phyloP scores from a whole-genome alignment of 306 rosid species.

The Quercus variabilis region DNA sequence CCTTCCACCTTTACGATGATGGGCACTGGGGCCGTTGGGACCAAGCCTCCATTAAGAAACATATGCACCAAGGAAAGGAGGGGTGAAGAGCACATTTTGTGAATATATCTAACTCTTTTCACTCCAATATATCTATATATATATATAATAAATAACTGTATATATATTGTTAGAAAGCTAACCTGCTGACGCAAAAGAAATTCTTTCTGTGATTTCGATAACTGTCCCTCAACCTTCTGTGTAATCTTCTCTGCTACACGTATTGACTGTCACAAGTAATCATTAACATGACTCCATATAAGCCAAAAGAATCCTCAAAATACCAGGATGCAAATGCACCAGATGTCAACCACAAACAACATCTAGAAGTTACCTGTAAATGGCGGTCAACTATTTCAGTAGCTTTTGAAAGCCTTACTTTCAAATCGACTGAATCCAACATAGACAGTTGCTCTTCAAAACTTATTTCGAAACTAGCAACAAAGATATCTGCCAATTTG shows the following conservation, averaged over 20 bases:
- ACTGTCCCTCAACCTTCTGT: constrained; percentile 96
- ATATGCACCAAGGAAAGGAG: not conserved
- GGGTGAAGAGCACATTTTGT: not conserved
- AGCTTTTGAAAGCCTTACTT: constrained; percentile 95
- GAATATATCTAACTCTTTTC: not conserved
- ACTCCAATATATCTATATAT: not conserved
- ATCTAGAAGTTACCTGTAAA: constrained; percentile 61
- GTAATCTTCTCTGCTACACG: constrained; percentile 99
- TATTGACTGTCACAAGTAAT: constrained; percentile 68
- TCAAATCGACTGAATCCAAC: constrained; percentile 94
- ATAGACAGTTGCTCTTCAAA: constrained; percentile 91
- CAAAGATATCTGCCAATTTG: constrained; percentile 96
- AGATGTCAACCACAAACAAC: constrained; percentile 4
- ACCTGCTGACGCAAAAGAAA: constrained; percentile 99
- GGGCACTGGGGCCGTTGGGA: not conserved
- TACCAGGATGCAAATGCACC: not conserved
- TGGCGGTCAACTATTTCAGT: constrained; percentile 96
- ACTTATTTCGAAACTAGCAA: constrained; percentile 98
- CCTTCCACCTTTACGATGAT: not conserved
- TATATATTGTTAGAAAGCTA: constrained; percentile 28
- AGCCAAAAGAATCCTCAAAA: constrained; percentile 8
- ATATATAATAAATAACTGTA: not conserved
- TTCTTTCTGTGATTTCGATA: constrained; percentile 97
- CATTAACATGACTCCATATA: constrained; percentile 23
- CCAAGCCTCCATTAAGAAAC: not conserved